Evolutionary conservation across 352 stramenopile genomes (phyloP).

Genomic region (Phytopythium boreale): DNA sequence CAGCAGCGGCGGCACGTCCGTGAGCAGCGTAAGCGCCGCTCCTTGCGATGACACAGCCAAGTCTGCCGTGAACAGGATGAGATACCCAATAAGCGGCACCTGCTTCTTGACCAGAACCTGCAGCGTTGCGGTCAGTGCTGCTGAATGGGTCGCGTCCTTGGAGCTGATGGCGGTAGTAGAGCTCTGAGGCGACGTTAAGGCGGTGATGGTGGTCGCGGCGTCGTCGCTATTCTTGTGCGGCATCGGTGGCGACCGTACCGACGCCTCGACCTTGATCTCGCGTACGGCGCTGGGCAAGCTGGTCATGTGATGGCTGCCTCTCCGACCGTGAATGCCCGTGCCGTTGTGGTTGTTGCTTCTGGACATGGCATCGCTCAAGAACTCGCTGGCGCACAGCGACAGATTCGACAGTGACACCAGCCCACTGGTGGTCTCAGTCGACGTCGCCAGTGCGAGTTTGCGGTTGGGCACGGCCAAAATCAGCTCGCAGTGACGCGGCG

Average conservation of each 20-base stretch:
- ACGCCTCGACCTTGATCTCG: constrained; percentile 35
- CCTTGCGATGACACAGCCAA: constrained; percentile 43
- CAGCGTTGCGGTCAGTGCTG: background rate
- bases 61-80: constrained; percentile 36
- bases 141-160: background rate
- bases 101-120: constrained; percentile 40
- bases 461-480: constrained; percentile 34
- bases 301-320: constrained; percentile 7
- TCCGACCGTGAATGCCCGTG: background rate
- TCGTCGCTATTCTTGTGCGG: background rate
- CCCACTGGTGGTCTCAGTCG: constrained; percentile 13
- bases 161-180: background rate
- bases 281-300: constrained; percentile 31
- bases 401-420: constrained; percentile 1
- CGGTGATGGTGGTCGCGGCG: background rate
- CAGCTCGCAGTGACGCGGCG: constrained; percentile 15
- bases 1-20: constrained; percentile 37
- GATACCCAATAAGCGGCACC: constrained; percentile 41
- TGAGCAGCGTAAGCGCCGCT: constrained; percentile 39
- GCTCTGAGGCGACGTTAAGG: background rate
- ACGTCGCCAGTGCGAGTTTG: constrained; percentile 8
- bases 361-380: background rate
- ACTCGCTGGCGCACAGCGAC: background rate
- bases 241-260: constrained; percentile 10
- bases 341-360: background rate